A percentile compares a stretch with the other conserved stretches of the same genome.
Evolutionary conservation across 2,329 filamentous ascomycete genomes (phyloP).

Genomic region (Helotiales sp.): DNA sequence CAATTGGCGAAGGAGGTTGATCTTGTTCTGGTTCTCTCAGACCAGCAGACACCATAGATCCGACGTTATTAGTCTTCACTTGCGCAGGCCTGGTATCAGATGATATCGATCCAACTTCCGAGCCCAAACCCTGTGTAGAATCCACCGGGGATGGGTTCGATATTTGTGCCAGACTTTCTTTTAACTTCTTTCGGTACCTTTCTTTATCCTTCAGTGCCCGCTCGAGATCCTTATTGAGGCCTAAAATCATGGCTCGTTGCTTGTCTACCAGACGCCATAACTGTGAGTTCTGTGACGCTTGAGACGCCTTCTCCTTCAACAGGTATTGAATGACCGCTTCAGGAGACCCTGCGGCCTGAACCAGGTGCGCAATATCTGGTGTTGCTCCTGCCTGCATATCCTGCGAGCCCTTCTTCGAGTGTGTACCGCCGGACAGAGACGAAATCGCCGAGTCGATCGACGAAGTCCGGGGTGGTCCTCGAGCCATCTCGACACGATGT

Average conservation of each 20-base stretch:
- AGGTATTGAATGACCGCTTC: slow-evolving; percentile 89
- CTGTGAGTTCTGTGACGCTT: slow-evolving; percentile 87
- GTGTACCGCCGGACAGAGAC: slow-evolving; percentile 65
- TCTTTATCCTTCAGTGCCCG: slow-evolving; percentile 92
- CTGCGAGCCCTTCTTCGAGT: slow-evolving; percentile 62
- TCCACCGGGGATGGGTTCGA: slow-evolving; percentile 42
- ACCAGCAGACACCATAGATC: slow-evolving; percentile 38
- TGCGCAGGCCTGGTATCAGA: slow-evolving; percentile 31
- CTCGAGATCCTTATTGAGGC: slow-evolving; percentile 93
- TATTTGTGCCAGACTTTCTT: slow-evolving; percentile 64
- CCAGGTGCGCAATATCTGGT: slow-evolving; percentile 79
- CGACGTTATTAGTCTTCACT: slow-evolving; percentile 30
- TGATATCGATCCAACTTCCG: slow-evolving; percentile 37
- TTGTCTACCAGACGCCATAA: slow-evolving; percentile 97
- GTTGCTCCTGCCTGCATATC: slow-evolving; percentile 56
- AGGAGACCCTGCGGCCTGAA: slow-evolving; percentile 83
- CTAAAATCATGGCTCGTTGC: slow-evolving; percentile 90
- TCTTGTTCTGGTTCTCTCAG: slow-evolving; percentile 35
- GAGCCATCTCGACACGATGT: slow-evolving; percentile 40
- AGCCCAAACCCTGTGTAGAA: slow-evolving; percentile 37
- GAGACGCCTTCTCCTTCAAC: slow-evolving; percentile 88
- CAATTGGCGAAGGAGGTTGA: slow-evolving; percentile 59
- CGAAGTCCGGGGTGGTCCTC: slow-evolving; percentile 68
- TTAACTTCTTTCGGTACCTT: slow-evolving; percentile 86
- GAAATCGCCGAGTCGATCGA: slow-evolving; percentile 96